These are phyloP conservation scores for Acidiella bohemica DNA, from an alignment of 495 filamentous ascomycete species.

Conservation along the genomic window DNA sequence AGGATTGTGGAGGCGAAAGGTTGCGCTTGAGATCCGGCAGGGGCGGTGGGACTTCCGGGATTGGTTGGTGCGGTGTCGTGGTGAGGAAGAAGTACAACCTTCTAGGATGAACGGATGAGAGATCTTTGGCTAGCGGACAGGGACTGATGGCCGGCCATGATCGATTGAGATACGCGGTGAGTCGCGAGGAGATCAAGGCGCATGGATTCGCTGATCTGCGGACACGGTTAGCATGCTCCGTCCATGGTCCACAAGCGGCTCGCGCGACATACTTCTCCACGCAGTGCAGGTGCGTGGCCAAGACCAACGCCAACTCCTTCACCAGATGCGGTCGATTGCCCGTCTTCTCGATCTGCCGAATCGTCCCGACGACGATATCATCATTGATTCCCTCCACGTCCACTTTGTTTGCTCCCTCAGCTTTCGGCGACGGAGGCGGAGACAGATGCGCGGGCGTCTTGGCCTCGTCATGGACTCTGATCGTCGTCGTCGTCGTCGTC, in stretches of 20 bases:
- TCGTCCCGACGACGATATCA: constrained; percentile 85
- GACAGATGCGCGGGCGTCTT: constrained; percentile 52
- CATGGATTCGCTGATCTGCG: constrained; percentile 84
- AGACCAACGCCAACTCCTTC: constrained; percentile 77
- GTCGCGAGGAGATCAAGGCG: constrained; percentile 84
- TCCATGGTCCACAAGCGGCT: background rate
- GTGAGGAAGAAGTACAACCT: constrained; percentile 94
- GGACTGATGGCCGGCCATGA: constrained; percentile 67
- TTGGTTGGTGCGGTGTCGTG: constrained; percentile 64
- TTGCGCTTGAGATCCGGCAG: constrained; percentile 37
- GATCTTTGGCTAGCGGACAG: constrained; percentile 83
- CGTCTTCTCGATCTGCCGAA: constrained; percentile 80
- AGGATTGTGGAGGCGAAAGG: constrained; percentile 77
- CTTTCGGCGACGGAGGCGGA: constrained; percentile 70
- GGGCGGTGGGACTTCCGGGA: constrained; percentile 44
- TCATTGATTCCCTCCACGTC: constrained; percentile 84
- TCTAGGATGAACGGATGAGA: constrained; percentile 80
- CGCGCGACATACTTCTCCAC: constrained; percentile 69
- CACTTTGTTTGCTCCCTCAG: constrained; percentile 43
- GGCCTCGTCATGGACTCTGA: constrained; percentile 33
- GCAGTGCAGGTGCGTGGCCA: constrained; percentile 61
- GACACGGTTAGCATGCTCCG: constrained; percentile 1
- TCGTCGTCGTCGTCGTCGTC: too few species aligned
- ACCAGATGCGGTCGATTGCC: constrained; percentile 87
- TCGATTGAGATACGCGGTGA: constrained; percentile 79